phyloP scores from a whole-genome alignment of 176 grass and related monocot genomes.

The Eleusine coracana region DNA sequence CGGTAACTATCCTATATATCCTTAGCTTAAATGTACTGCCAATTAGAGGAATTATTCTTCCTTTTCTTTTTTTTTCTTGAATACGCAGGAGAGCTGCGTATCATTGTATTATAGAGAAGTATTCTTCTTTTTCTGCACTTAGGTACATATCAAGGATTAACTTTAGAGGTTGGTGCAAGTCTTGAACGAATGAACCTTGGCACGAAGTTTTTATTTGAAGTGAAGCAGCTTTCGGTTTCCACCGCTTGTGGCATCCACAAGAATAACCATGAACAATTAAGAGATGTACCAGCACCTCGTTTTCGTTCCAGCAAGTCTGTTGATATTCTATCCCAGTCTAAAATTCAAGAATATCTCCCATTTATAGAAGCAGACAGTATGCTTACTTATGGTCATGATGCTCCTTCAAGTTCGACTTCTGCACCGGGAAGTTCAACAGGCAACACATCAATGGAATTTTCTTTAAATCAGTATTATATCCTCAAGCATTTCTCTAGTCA shows the following conservation, averaged over 20 bases:
- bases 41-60: constrained; percentile 13
- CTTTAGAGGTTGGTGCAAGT: constrained; percentile 53
- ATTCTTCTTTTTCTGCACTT: constrained; percentile 34
- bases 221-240: constrained; percentile 58
- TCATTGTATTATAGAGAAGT: not conserved
- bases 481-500: constrained; percentile 60
- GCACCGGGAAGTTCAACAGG: constrained; percentile 41
- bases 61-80: too few relatives aligned
- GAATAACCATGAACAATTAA: constrained; percentile 46
- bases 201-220: constrained; percentile 55
- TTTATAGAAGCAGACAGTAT: constrained; percentile 33
- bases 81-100: too few relatives aligned
- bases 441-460: constrained; percentile 44
- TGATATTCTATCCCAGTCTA: constrained; percentile 44
- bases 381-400: constrained; percentile 30
- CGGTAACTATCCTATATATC: constrained; percentile 52
- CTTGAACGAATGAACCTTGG: constrained; percentile 59
- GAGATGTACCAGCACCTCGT: constrained; percentile 51
- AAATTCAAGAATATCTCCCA: constrained; percentile 62
- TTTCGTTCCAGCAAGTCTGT: constrained; percentile 64
- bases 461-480: constrained; percentile 55
- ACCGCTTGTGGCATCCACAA: constrained; percentile 50
- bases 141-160: constrained; percentile 67
- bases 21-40: constrained; percentile 25
- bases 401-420: constrained; percentile 57